A percentile compares a stretch with the other conserved stretches of the same genome.
Conservation (phyloP, 2,329 filamentous ascomycete species). For the Huntiella bhutanensis region DNA sequence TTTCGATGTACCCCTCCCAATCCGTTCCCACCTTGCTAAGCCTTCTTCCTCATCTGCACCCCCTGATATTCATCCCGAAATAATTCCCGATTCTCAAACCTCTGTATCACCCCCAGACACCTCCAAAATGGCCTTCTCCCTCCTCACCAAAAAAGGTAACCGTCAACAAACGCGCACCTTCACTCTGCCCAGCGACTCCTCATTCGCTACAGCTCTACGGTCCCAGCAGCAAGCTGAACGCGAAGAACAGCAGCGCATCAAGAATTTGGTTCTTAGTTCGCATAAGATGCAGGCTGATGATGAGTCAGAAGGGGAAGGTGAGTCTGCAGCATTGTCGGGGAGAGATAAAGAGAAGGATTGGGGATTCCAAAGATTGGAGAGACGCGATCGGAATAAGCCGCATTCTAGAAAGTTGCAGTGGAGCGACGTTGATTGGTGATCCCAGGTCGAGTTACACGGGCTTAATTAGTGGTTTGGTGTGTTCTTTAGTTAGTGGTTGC, state of each 20-base stretch:
- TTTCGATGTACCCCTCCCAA: conserved; percentile 94
- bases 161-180: conserved; percentile 89
- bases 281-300: conserved; percentile 81
- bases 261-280: conserved; percentile 75
- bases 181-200: conserved; percentile 76
- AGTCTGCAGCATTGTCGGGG: neutral
- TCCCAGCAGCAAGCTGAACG: conserved; percentile 85
- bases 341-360: conserved; percentile 27
- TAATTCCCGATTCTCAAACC: neutral
- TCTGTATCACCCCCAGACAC: neutral
- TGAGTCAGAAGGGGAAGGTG: conserved; percentile 42
- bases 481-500: too few relatives aligned
- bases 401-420: conserved; percentile 80
- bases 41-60: neutral
- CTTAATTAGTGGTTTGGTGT: too few relatives aligned
- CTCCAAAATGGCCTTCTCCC: conserved; percentile 81
- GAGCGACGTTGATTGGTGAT: conserved; percentile 93
- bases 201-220: conserved; percentile 90
- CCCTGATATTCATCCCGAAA: neutral
- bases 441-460: too few relatives aligned
- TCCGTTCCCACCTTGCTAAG: conserved; percentile 39
- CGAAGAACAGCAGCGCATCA: conserved; percentile 96
- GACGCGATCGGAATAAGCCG: conserved; percentile 53
- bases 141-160: conserved; percentile 91
- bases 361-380: conserved; percentile 31